These are phyloP conservation scores for Cystobasidiopsis lactophilus DNA, from an alignment of 768 basidiomycete species.

Conservation along the genomic window DNA sequence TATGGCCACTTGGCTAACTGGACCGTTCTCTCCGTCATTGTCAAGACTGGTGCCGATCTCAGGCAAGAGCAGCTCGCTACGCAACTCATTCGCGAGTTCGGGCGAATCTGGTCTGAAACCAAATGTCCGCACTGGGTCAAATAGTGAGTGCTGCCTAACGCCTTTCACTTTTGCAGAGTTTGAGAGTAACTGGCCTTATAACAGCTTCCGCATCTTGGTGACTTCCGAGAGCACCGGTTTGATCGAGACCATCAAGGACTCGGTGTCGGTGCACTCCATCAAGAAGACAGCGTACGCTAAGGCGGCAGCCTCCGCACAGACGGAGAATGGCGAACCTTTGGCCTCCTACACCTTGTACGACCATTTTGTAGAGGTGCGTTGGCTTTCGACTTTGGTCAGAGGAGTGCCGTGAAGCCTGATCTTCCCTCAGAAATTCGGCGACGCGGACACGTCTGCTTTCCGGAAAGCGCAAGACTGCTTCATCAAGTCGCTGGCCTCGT, in stretches of 20 bases:
- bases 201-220: slow-evolving; percentile 83
- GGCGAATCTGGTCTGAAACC: slow-evolving; percentile 85
- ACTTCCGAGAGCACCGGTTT: slow-evolving; percentile 80
- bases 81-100: slow-evolving; percentile 77
- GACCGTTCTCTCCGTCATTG: slow-evolving; percentile 67
- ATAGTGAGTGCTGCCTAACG: slow-evolving; percentile 35
- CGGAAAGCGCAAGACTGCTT: slow-evolving; percentile 80
- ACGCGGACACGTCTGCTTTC: slow-evolving; percentile 66
- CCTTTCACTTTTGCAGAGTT: slow-evolving; percentile 5
- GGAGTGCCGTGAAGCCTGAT: not conserved
- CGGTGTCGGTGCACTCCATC: slow-evolving; percentile 95
- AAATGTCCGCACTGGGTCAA: slow-evolving; percentile 78
- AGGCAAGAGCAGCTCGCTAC: slow-evolving; percentile 95
- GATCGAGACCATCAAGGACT: slow-evolving; percentile 94
- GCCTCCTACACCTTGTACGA: slow-evolving; percentile 61
- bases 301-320: slow-evolving; percentile 42
- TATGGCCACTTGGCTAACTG: slow-evolving; percentile 76
- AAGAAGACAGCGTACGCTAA: slow-evolving; percentile 96
- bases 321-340: slow-evolving; percentile 8
- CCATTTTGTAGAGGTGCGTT: slow-evolving; percentile 66
- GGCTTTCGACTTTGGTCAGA: not conserved
- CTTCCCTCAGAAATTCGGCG: slow-evolving; percentile 53
- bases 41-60: slow-evolving; percentile 91
- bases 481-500: slow-evolving; percentile 34
- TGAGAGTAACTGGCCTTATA: slow-evolving; percentile 1